phyloP scores from a whole-genome alignment of 73 alveolate species.

The Effrenium voratum region DNA sequence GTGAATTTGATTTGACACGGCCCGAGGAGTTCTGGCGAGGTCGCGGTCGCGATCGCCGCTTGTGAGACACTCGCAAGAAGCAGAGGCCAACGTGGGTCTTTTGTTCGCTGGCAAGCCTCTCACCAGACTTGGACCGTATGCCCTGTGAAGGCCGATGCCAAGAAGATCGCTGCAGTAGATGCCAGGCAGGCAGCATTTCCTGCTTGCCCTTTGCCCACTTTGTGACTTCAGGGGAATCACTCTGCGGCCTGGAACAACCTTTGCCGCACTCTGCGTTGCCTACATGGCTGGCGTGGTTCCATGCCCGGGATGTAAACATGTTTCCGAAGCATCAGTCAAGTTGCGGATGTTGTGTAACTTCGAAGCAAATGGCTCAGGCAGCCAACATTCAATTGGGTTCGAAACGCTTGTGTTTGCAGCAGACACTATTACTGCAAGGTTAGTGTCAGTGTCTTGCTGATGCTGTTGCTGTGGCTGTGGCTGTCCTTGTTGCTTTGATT shows the following conservation, averaged over 20 bases:
- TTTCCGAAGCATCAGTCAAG: no score
- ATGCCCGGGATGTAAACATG: background rate
- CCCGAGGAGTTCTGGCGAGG: no score
- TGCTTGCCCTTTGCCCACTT: background rate
- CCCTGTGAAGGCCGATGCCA: background rate
- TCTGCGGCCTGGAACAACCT: constrained; percentile 56
- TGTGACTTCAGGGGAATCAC: background rate
- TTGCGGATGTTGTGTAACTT: no score
- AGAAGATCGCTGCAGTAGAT: no score
- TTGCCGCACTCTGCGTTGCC: constrained; percentile 67
- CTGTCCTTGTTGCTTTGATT: background rate
- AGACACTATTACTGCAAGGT: no score
- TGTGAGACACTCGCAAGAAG: no score
- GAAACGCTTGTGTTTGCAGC: no score
- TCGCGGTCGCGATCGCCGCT: no score
- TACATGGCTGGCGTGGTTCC: constrained; percentile 44
- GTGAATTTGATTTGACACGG: no score
- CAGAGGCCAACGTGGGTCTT: background rate
- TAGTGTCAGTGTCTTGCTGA: background rate
- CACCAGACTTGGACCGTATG: background rate
- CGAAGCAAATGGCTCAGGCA: no score
- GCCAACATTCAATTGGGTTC: no score
- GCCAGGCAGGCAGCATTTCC: background rate
- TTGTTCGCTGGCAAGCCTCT: background rate
- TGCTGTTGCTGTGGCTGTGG: background rate